Evolutionary conservation across 108 stramenopile species (phyloP), one percentile per base, ranked within the genome.

Genomic region (Epithemia pelagica): DNA sequence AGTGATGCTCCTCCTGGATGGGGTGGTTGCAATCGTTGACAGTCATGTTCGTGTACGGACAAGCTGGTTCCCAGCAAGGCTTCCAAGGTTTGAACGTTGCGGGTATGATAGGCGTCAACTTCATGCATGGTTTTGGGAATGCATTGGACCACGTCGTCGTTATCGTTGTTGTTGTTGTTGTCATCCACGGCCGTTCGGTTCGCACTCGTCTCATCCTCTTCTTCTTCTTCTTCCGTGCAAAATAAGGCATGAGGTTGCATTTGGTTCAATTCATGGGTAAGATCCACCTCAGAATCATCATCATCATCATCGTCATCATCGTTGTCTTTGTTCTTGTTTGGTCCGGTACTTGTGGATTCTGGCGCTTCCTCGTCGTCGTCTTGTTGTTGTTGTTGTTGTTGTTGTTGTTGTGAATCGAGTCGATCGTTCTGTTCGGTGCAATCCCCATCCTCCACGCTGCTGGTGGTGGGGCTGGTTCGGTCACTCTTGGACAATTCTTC

Each of bases 61-160:
- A 79, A 55, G 33, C 70, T 70, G 54, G 75, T 57, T 27, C 73
- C 56, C 70, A 83, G 59, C 69, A 78, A 61, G 32, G 79, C 68
- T 68, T 86, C 79, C 46, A 89, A 61, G 52, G 82, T 73, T 25
- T 69, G 59, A 27, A 82, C 76, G 2, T 84, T 83, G 37, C 15
- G 10, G 57, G 74, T 82, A 21, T 58, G 59, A 61, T 90, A 90
- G 0, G 77, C 78, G 64, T 90, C 89, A 29, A 90, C 68, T 71
- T 90, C 89, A 64, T 90, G 72, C 59, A 85, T 78, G n/a, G 89
- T 90, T 54, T 72, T 79, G 28, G 77, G 86, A 26, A 46, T 46
- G 37, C 10, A 10, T 10, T 10, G 5, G 37, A 15, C 37, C 15
- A 15, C 37, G 15, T 46, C 15, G 37, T n/a, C 56, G 21, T 27